These are phyloP conservation scores for Panicum hallii DNA, from an alignment of 202 grass and related monocot species.

Conservation along the genomic window DNA sequence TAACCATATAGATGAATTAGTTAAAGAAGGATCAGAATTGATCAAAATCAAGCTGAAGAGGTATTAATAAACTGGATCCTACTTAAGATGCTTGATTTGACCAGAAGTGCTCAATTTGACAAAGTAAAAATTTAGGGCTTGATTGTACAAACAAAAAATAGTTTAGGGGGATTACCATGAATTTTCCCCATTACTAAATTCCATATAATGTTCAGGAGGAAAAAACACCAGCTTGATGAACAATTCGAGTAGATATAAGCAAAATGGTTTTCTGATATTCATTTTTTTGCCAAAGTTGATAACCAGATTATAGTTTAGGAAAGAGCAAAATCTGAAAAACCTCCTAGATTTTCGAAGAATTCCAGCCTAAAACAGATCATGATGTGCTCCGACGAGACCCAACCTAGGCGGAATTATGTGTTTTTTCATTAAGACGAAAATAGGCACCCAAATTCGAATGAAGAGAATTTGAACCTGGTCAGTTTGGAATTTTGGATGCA, in stretches of 20 bases:
- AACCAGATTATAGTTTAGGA: constrained; percentile 17
- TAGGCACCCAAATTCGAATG: neutral
- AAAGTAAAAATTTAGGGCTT: neutral
- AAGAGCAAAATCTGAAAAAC: neutral
- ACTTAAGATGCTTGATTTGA: neutral
- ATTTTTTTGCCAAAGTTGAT: neutral
- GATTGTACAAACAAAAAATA: neutral
- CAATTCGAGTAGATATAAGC: neutral
- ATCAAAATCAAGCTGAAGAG: neutral
- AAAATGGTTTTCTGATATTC: constrained; percentile 18
- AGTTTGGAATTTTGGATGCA: too few species aligned
- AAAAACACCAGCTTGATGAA: neutral
- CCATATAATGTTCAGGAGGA: constrained; percentile 9
- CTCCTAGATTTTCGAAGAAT: constrained; percentile 12
- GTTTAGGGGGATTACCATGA: neutral
- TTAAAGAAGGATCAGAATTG: neutral
- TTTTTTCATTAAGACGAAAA: neutral
- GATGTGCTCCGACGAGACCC: neutral
- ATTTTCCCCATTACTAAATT: neutral
- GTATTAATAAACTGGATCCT: neutral
- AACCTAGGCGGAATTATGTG: neutral
- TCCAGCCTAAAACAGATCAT: neutral
- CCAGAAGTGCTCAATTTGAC: neutral
- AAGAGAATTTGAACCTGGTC: neutral
- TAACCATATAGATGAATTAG: neutral